Base-by-base conservation (phyloP, 768 basidiomycete genomes). In the Lactifluus hygrophoroides region DNA sequence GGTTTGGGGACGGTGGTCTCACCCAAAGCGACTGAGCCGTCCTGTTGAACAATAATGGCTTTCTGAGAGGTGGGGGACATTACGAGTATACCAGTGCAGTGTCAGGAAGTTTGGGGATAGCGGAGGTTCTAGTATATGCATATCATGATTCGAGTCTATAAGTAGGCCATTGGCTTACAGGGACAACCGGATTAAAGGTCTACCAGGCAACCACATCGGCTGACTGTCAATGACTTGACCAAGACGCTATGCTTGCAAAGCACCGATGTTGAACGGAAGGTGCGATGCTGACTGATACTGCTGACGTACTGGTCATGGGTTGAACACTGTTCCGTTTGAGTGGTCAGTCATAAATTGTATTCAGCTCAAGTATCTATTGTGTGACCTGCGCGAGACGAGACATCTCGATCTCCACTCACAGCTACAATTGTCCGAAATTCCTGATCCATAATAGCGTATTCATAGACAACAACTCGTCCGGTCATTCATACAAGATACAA, bases 1-100 rank as follows among this genome's bases (percentile, higher is more conserved):
- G 61, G 52, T 38, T 62, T 54, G 19, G 57, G 61, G 11, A 59
- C 53, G 25, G 32, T 16, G 23, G 59, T 50, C 30, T 62, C 47
- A 16, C 35, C 37, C n/a, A 62, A 34, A 17, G 42, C 57, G 17
- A 50, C 46, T 32, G 51, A 48, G 8, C 61, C 57, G n/a, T 54
- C 57, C 27, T 21, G 40, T 3, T 51, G 42, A 14, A 58, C 19
- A 19, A 59, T 10, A n/a, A 28, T n/a, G 2, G 61, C 57, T 2
- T 19, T 51, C 42, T 54, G 57, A 27, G 14, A n/a, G n/a, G 42
- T 38, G 28, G 57, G 52, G 11, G 57, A 34, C 57, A 62, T 62
- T 19, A 11, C 9, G 40, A 13, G 13, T 47, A 37, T 37, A 19
- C 6, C 11, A 10, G 10, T 35, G 14, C 25, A 4, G 16, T 51